Base-by-base conservation (phyloP, 371 early-diverging fungal species). In the Apophysomyces elegans region DNA sequence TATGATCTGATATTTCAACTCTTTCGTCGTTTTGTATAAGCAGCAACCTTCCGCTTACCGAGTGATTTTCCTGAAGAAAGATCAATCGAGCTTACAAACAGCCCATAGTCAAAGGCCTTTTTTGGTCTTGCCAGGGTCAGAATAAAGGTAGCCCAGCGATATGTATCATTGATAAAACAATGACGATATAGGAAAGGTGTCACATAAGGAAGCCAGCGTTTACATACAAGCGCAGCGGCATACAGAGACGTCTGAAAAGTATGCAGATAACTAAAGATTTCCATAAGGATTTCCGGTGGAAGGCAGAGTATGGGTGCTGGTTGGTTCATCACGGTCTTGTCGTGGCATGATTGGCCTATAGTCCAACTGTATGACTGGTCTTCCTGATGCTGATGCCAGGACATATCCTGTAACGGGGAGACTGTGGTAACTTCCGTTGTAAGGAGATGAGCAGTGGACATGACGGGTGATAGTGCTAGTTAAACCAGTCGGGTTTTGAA, bases 101-200 rank as follows among this genome's bases (percentile, higher is more conserved):
- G 65, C 41, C 75, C 80, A 62, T 76, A 80, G 9, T 63, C 45
- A 56, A 69, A 77, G 2, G 78, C 58, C 47, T 68, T 66, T 43
- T 72, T 70, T 35, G 63, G 65, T 46, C 85, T 81, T 35, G 79
- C 83, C 16, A 89, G 56, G 1, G 87, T 83, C 46, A 85, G 72
- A 37, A 86, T 74, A 68, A 89, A 88, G 0, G 79, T 79, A 0
- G 89, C 89, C 87, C 87, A 89, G 11, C 76, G 74, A 56, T 83
- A 82, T 4, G 88, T 88, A 60, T 81, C 76, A 12, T 70, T 59
- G 37, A 88, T 78, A 35, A 70, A 60, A n/a, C 82, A 82, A 61
- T 74, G 74, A 18, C 77, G 75, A 58, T 86, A 89, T 0, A 89
- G 68, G 14, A 84, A 61, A 18, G 83, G 84, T 5, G 81, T 78